Evolutionary conservation across 768 basidiomycete species (phyloP).

Genomic region (Suillus tomentosus): DNA sequence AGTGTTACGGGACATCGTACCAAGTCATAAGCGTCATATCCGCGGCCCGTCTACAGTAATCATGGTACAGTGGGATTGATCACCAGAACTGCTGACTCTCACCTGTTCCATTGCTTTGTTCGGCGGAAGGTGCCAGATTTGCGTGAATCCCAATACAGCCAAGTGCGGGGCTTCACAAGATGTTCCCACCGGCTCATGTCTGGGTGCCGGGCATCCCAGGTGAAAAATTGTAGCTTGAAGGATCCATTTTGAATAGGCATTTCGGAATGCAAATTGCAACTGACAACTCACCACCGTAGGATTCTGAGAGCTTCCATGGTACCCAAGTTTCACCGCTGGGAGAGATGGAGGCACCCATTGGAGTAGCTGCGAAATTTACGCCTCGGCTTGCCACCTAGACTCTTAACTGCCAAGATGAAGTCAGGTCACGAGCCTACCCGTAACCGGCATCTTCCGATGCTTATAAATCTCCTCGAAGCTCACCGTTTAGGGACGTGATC

Average conservation of each 20-base stretch:
- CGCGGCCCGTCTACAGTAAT: slow-evolving; percentile 57
- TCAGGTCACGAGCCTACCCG: too few relatives aligned
- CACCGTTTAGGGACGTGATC: too few relatives aligned
- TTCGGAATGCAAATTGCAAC: neutral
- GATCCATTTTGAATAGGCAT: slow-evolving; percentile 2
- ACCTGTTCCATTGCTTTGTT: slow-evolving; percentile 75
- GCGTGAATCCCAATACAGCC: slow-evolving; percentile 70
- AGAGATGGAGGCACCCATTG: slow-evolving; percentile 43
- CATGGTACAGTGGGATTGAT: slow-evolving; percentile 13
- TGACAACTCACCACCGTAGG: slow-evolving; percentile 61
- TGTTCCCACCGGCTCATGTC: slow-evolving; percentile 80
- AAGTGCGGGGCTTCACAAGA: slow-evolving; percentile 64
- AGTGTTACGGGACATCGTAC: slow-evolving; percentile 39
- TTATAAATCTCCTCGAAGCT: too few relatives aligned
- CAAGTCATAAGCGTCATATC: slow-evolving; percentile 87
- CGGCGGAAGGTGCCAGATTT: slow-evolving; percentile 83
- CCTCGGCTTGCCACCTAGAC: too few relatives aligned
- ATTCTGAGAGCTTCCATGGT: slow-evolving; percentile 50
- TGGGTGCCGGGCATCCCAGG: slow-evolving; percentile 67
- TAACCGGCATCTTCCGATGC: too few relatives aligned
- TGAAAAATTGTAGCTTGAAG: slow-evolving; percentile 77
- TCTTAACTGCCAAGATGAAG: too few relatives aligned
- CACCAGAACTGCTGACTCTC: slow-evolving; percentile 15
- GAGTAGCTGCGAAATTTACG: too few relatives aligned
- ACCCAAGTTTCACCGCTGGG: slow-evolving; percentile 61